A percentile compares a stretch with the other conserved stretches of the same genome.
phyloP scores from a whole-genome alignment of 208 protist genomes.

The Crithidia mellificae region DNA sequence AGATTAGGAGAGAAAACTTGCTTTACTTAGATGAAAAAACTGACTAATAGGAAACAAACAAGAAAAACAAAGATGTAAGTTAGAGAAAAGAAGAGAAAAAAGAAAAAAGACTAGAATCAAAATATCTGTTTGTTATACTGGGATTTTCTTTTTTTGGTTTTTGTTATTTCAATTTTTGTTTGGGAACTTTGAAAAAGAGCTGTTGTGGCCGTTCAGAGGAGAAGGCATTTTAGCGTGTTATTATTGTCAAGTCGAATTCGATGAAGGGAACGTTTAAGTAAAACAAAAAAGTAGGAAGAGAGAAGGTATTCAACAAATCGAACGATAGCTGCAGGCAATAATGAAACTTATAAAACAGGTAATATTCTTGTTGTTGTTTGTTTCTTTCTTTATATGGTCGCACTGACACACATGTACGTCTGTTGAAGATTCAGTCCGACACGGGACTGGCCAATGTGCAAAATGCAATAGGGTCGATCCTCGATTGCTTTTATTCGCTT shows the following conservation, averaged over 20 bases:
- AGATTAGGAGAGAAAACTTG: not conserved
- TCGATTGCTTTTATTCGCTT: no score
- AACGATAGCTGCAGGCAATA: no score
- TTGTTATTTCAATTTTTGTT: slow-evolving; percentile 50
- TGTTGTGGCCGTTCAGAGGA: not conserved
- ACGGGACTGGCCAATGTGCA: no score
- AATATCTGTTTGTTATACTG: slow-evolving; percentile 37
- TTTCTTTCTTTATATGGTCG: no score
- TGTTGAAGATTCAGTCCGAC: no score
- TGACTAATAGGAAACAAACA: slow-evolving; percentile 13
- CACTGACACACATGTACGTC: no score
- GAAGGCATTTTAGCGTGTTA: not conserved
- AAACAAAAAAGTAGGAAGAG: not conserved
- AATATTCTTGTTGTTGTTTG: no score
- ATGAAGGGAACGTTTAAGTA: no score
- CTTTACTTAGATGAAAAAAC: slow-evolving; percentile 9
- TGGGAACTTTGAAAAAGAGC: slow-evolving; percentile 36
- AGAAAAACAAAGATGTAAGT: slow-evolving; percentile 8
- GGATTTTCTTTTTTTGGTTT: slow-evolving; percentile 44
- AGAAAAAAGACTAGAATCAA: slow-evolving; percentile 26
- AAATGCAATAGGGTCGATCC: no score
- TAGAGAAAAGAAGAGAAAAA: slow-evolving; percentile 6
- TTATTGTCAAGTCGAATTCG: no score
- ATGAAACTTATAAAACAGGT: no score
- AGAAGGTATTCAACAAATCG: not conserved